Evolutionary conservation across 306 rosid species (phyloP).

Genomic region (Gastrolobium bilobum): DNA sequence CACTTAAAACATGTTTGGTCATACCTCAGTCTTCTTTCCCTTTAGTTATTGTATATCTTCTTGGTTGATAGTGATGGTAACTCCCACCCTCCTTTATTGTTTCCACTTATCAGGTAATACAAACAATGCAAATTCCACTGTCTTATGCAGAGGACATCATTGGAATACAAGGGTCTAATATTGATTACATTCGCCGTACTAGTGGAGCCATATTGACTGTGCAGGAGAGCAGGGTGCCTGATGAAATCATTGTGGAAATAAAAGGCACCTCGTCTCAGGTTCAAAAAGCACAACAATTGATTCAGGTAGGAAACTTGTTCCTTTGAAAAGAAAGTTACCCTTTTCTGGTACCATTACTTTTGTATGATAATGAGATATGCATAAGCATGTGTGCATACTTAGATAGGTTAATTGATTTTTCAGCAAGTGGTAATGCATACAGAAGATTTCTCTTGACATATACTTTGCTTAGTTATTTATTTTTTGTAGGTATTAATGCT

Average conservation of each 20-base stretch:
- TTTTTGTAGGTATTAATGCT: conserved; percentile 18
- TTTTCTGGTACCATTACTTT: neutral
- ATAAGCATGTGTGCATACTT: conserved; percentile 19
- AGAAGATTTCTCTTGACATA: neutral
- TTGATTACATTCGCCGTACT: conserved; percentile 88
- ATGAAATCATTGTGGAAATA: conserved; percentile 93
- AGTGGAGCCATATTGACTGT: conserved; percentile 95
- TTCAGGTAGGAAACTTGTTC: conserved; percentile 72
- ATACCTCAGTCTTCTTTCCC: neutral
- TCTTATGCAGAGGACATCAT: conserved; percentile 97
- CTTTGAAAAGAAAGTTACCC: conserved; percentile 16
- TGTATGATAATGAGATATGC: conserved; percentile 27
- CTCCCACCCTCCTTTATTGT: conserved; percentile 19
- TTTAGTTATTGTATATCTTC: neutral
- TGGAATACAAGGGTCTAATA: conserved; percentile 92
- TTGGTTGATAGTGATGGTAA: conserved; percentile 25
- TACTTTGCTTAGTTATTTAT: conserved; percentile 5
- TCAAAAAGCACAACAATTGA: conserved; percentile 88
- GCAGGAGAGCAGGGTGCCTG: conserved; percentile 92
- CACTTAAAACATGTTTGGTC: conserved; percentile 11
- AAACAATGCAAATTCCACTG: conserved; percentile 97
- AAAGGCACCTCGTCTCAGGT: conserved; percentile 94
- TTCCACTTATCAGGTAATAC: conserved; percentile 71
- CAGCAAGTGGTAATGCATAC: neutral
- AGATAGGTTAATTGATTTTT: conserved; percentile 7